Conservation (phyloP, 495 filamentous ascomycete genomes). For the Trichocladium uniseriatum region DNA sequence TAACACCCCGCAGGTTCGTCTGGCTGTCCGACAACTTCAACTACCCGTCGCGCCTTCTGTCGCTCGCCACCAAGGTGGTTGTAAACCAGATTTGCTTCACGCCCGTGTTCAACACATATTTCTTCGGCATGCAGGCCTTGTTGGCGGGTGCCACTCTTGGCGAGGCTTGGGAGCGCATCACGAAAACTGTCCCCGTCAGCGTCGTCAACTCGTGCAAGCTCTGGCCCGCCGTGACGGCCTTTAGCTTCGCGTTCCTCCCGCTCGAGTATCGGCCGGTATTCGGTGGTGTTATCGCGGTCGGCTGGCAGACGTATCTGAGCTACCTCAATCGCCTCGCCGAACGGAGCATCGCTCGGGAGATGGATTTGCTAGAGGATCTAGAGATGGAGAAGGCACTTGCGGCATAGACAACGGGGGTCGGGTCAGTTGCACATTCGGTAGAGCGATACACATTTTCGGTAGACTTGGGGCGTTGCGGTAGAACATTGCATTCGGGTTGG, state of each 20-base stretch:
- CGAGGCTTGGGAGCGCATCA: slow-evolving; percentile 60
- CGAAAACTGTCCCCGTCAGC: slow-evolving; percentile 65
- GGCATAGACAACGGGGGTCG: slow-evolving; percentile 1
- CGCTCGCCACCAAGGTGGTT: slow-evolving; percentile 62
- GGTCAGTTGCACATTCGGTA: neutral
- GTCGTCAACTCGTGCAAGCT: slow-evolving; percentile 74
- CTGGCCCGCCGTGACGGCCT: slow-evolving; percentile 82
- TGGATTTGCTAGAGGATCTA: neutral
- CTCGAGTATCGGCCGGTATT: slow-evolving; percentile 72
- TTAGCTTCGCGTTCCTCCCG: slow-evolving; percentile 76
- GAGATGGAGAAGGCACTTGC: slow-evolving; percentile 1
- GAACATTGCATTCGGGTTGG: neutral
- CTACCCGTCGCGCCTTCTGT: slow-evolving; percentile 59
- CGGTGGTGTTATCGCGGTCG: slow-evolving; percentile 65
- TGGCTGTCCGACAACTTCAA: slow-evolving; percentile 76
- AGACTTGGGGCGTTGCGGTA: neutral
- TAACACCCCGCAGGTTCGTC: slow-evolving; percentile 52
- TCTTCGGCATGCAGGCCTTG: slow-evolving; percentile 76
- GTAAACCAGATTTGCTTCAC: slow-evolving; percentile 80
- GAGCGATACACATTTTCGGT: neutral
- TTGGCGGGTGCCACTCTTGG: slow-evolving; percentile 47
- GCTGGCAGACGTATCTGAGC: slow-evolving; percentile 87
- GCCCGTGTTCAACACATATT: slow-evolving; percentile 81
- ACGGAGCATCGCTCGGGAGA: slow-evolving; percentile 6
- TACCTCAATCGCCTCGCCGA: slow-evolving; percentile 72